Evolutionary conservation across 495 filamentous ascomycete species (phyloP).

Genomic region (Neurospora hispaniola): DNA sequence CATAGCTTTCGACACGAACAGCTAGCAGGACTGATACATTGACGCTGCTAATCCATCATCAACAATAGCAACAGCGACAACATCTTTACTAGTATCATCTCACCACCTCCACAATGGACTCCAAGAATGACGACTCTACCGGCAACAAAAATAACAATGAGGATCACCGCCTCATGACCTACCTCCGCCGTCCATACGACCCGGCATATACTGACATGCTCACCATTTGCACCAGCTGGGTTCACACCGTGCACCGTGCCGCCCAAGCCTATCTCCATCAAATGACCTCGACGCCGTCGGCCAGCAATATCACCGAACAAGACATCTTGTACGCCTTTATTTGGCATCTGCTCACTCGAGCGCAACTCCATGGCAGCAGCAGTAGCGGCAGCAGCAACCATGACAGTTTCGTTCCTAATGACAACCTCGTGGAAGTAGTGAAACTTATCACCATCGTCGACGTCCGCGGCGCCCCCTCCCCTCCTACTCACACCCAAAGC

Average conservation of each 20-base stretch:
- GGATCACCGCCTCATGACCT: background rate
- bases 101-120: background rate
- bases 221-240: background rate
- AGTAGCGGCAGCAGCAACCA: background rate
- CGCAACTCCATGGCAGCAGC: background rate
- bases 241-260: background rate
- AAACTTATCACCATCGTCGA: background rate
- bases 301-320: background rate
- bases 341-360: background rate
- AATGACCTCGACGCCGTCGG: background rate
- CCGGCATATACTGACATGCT: background rate
- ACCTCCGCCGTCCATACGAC: background rate
- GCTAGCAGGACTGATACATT: background rate
- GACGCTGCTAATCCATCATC: background rate
- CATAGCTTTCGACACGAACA: background rate
- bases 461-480: background rate
- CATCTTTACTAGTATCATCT: background rate
- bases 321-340: background rate
- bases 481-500: background rate
- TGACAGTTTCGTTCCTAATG: background rate
- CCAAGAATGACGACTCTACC: background rate
- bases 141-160: background rate
- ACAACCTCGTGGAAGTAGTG: background rate
- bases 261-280: background rate
- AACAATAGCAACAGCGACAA: background rate